Evolutionary conservation across 768 basidiomycete species (phyloP).

Genomic region (Auriscalpium orientale): DNA sequence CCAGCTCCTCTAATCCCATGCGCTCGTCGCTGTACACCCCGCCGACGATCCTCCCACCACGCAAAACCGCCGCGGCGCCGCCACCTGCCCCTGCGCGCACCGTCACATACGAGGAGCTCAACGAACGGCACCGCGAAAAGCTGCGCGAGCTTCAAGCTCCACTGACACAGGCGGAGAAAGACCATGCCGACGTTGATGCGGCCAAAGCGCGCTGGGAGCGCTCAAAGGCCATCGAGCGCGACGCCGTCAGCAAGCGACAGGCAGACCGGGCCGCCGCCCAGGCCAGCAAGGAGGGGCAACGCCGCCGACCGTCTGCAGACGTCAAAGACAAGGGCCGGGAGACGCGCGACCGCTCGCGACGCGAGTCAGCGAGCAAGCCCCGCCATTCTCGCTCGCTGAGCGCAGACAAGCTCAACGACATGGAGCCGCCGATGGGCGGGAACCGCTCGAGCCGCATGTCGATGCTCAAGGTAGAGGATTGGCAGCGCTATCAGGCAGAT

Average conservation of each 20-base stretch:
- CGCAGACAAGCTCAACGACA: slow-evolving; percentile 48
- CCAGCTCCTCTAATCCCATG: slow-evolving; percentile 2
- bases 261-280: slow-evolving; percentile 53
- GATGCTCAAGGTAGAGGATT: slow-evolving; percentile 77
- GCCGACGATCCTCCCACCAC: slow-evolving; percentile 38
- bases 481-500: slow-evolving; percentile 68
- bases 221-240: slow-evolving; percentile 64
- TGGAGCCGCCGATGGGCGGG: slow-evolving; percentile 20
- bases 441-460: slow-evolving; percentile 58
- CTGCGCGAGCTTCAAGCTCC: slow-evolving; percentile 78
- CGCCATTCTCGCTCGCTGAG: slow-evolving; percentile 49
- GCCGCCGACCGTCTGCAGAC: slow-evolving; percentile 39
- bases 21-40: slow-evolving; percentile 26
- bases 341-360: not conserved
- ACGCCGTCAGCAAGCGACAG: slow-evolving; percentile 64
- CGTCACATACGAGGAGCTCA: slow-evolving; percentile 81
- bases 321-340: slow-evolving; percentile 13
- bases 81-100: slow-evolving; percentile 49
- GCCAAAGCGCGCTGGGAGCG: slow-evolving; percentile 81
- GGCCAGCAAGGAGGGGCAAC: slow-evolving; percentile 41
- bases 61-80: slow-evolving; percentile 32
- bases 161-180: slow-evolving; percentile 71
- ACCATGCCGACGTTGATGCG: slow-evolving; percentile 66
- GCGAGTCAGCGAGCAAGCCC: slow-evolving; percentile 1
- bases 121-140: slow-evolving; percentile 79